Conservation (phyloP, 1,139 yeast genomes). For the Yamadazyma dendronema region DNA sequence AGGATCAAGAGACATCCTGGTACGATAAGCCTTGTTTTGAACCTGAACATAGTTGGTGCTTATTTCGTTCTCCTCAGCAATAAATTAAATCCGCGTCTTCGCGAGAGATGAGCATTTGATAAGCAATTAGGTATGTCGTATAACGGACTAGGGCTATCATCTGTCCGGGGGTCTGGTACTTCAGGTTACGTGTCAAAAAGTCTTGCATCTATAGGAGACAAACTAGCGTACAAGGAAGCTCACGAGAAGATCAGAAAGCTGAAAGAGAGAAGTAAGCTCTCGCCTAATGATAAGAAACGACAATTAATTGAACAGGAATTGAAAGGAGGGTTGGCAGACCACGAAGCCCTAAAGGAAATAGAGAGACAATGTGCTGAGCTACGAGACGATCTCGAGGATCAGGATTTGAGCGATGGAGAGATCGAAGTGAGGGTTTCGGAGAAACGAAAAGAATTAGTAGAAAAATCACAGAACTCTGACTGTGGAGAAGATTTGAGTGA, state of each 20-base stretch:
- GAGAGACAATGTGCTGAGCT: conserved; percentile 58
- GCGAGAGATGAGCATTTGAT: background rate
- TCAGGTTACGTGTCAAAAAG: conserved; percentile 66
- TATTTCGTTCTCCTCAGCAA: background rate
- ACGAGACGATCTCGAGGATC: conserved; percentile 55
- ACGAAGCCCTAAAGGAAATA: conserved; percentile 46
- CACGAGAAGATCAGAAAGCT: conserved; percentile 19
- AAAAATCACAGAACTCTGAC: too few relatives aligned
- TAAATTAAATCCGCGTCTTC: background rate
- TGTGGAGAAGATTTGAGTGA: too few relatives aligned
- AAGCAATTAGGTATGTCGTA: conserved; percentile 56
- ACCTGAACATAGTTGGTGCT: conserved; percentile 4
- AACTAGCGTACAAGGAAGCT: conserved; percentile 6
- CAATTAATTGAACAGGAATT: background rate
- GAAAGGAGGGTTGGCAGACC: conserved; percentile 37
- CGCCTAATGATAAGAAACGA: conserved; percentile 2
- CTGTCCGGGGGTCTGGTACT: conserved; percentile 72
- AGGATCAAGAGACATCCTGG: background rate
- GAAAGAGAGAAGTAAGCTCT: conserved; percentile 15
- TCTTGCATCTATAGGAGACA: conserved; percentile 25
- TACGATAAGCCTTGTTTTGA: conserved; percentile 2
- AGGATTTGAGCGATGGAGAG: conserved; percentile 29
- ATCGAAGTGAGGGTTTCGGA: conserved; percentile 21
- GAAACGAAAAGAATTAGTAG: background rate
- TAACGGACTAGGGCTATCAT: conserved; percentile 47